Evolutionary conservation across 2,329 filamentous ascomycete species (phyloP).

Genomic region (Epichloe hybrida): DNA sequence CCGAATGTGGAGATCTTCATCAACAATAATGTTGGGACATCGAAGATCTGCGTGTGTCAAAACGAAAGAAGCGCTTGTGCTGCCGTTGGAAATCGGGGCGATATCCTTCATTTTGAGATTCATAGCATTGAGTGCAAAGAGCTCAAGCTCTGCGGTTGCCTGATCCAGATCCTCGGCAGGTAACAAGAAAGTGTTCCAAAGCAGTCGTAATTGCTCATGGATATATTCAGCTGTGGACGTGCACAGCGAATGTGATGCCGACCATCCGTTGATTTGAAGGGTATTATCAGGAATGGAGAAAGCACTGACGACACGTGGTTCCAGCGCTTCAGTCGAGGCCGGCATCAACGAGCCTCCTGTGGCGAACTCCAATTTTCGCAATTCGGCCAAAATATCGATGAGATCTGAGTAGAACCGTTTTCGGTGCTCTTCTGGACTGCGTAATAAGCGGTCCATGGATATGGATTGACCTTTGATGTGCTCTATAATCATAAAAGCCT

Average conservation of each 20-base stretch:
- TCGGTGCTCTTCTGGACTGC: not conserved
- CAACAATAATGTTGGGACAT: not conserved
- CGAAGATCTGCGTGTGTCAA: no score
- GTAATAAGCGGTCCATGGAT: not conserved
- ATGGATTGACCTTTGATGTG: not conserved
- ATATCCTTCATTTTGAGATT: no score
- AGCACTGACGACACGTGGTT: not conserved
- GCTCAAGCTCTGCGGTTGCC: not conserved
- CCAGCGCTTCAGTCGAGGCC: not conserved
- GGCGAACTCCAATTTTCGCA: not conserved
- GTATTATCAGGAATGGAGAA: not conserved
- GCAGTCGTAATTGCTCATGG: not conserved
- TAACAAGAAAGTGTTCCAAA: not conserved
- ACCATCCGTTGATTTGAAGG: not conserved
- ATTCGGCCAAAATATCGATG: not conserved
- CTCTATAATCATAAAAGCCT: not conserved
- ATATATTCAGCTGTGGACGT: not conserved
- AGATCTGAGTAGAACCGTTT: not conserved
- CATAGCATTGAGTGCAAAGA: not conserved
- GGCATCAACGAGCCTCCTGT: not conserved
- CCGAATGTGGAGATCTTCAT: not conserved
- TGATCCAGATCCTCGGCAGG: not conserved
- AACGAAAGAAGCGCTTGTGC: no score
- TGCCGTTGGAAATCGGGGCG: no score
- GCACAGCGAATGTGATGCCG: not conserved